Evolutionary conservation across 257 asterid species (phyloP).

Genomic region (Capsicum baccatum): DNA sequence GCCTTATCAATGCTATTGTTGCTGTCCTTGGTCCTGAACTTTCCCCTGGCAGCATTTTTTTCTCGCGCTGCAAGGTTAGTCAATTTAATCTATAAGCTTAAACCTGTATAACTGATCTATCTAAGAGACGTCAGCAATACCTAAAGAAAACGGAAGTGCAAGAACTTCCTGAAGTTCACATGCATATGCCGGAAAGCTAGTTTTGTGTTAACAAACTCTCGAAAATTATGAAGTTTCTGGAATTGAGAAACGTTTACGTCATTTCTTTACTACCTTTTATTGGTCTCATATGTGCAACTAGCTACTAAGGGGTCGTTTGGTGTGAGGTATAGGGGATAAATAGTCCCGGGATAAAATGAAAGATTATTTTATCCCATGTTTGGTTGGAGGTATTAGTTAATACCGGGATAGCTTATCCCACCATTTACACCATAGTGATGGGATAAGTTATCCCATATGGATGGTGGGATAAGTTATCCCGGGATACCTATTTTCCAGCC

Average conservation of each 20-base stretch:
- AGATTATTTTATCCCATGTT: no score
- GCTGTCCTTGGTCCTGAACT: conserved; percentile 99
- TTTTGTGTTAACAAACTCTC: background rate
- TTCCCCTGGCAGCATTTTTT: conserved; percentile 93
- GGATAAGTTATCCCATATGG: no score
- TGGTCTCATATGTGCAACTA: conserved; percentile 7
- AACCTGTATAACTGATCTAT: conserved; percentile 19
- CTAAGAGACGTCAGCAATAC: background rate
- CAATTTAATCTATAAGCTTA: conserved; percentile 36
- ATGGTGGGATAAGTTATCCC: no score
- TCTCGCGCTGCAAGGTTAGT: conserved; percentile 96
- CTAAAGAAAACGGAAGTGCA: conserved; percentile 14
- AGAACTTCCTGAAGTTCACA: conserved; percentile 19
- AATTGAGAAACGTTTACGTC: background rate
- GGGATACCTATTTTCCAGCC: no score
- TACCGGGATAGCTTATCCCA: no score
- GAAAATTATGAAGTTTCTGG: background rate
- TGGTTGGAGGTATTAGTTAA: no score
- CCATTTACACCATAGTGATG: no score
- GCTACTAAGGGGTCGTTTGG: no score
- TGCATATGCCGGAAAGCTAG: conserved; percentile 7
- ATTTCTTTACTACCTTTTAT: background rate
- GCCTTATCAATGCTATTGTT: conserved; percentile 94
- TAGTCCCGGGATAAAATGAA: no score
- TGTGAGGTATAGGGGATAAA: no score